Evolutionary conservation across 257 asterid species (phyloP).

Genomic region (Lycium ferocissimum): DNA sequence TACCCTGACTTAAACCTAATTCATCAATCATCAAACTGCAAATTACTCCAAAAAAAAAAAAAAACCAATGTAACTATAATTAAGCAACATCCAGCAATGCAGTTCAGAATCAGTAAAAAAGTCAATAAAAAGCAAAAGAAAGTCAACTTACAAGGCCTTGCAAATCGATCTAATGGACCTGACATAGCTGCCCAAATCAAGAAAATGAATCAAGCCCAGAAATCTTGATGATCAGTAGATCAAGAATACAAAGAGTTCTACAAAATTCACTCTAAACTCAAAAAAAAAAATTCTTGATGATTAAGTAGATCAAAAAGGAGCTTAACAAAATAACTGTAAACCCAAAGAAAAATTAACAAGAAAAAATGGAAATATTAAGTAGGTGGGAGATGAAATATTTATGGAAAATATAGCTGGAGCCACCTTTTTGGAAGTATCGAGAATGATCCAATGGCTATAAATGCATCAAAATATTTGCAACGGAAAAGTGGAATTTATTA

Average conservation of each 20-base stretch:
- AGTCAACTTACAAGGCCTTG: slow-evolving; percentile 48
- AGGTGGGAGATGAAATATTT: background rate
- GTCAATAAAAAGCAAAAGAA: background rate
- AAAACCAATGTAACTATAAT: background rate
- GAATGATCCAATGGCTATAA: slow-evolving; percentile 33
- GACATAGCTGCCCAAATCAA: slow-evolving; percentile 38
- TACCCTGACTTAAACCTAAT: background rate
- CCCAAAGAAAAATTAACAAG: background rate
- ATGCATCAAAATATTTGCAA: slow-evolving; percentile 1
- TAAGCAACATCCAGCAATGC: background rate
- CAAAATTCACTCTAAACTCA: background rate
- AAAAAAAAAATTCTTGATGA: background rate
- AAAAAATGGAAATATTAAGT: slow-evolving; percentile 2
- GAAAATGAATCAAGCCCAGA: background rate
- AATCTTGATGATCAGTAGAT: slow-evolving; percentile 1
- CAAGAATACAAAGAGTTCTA: background rate
- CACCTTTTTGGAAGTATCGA: slow-evolving; percentile 24
- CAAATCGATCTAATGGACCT: slow-evolving; percentile 51
- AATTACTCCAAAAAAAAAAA: background rate
- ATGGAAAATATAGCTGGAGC: background rate
- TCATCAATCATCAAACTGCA: background rate
- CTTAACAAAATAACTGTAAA: background rate
- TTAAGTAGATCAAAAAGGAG: background rate
- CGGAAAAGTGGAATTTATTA: slow-evolving; percentile 16
- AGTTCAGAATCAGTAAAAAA: background rate